Base-by-base conservation (phyloP, 139 green algal genomes). In the Limnomonas spitsbergensis region DNA sequence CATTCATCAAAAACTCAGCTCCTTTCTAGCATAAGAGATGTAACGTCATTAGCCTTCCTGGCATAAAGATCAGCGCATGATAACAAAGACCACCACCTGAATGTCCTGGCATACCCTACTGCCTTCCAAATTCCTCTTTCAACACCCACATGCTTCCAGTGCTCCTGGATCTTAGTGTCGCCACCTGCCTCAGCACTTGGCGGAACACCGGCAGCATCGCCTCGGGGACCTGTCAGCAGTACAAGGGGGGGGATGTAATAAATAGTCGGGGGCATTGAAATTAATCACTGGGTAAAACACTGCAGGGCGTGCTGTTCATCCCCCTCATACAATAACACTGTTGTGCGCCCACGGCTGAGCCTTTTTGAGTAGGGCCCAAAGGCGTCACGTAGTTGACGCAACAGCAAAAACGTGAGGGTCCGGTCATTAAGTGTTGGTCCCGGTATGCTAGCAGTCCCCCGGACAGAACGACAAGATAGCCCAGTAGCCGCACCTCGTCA, bases 181-280 rank as follows among this genome's bases (percentile, higher is more conserved):
- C 91, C 73, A 96, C 87, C 71, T 89, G 83, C 71, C 90, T 88
- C 26, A 97, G 79, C 66, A 92, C 40, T 80, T 92, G 86, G 61
- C 89, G 84, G 78, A 97, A 96, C 71, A 96, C 37, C 1, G 82
- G 76, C 82, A 88, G 82, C 31, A 88, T 70, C 1, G 71, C n/a
- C 27, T 81, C 40, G 6, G 40, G 38, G 69, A 94, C 78, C 1
- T 77, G 68, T 47, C 36, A 7, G 7, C 34, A 75, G 14, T 52
- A 20, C 34, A 27, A 53, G 4, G 34, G 4, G 40, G 68, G 4
- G 40, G 4, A 9, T 7, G 68, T 32, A 75, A 75, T 47, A 31
- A 7, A 39, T 69, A 14, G 32, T 6, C n/a, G 4, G 56, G 27
- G 4, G 56, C 56, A 9, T 27, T 7, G 24, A 70, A 29, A 61